Evolutionary conservation across 805 yeast genomes (phyloP).

Genomic region (Spathaspora girioi): DNA sequence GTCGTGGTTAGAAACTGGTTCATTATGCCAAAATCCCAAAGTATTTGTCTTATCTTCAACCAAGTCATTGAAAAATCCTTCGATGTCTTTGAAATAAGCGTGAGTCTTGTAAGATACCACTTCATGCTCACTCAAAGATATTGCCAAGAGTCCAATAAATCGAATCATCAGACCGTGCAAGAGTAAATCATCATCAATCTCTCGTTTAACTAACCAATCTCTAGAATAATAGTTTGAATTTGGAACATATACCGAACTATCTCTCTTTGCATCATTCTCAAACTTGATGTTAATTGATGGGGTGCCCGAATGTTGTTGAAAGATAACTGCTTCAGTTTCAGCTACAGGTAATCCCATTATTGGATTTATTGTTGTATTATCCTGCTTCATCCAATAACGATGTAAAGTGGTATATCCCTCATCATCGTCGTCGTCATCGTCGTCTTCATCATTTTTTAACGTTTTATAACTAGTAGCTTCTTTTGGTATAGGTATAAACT

Average conservation of each 20-base stretch:
- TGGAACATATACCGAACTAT: conserved; percentile 25
- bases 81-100: conserved; percentile 17
- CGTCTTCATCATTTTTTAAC: conserved; percentile 8
- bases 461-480: conserved; percentile 16
- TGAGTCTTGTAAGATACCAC: conserved; percentile 26
- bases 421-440: conserved; percentile 14
- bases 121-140: conserved; percentile 38
- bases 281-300: conserved; percentile 34
- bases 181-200: conserved; percentile 21
- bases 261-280: conserved; percentile 24
- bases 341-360: conserved; percentile 23
- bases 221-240: conserved; percentile 32
- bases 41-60: conserved; percentile 6
- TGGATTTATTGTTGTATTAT: conserved; percentile 27
- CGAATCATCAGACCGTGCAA: conserved; percentile 35
- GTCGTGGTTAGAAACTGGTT: conserved; percentile 13
- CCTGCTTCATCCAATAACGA: conserved; percentile 34
- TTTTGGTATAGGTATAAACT: conserved; percentile 29
- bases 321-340: conserved; percentile 24
- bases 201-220: conserved; percentile 26
- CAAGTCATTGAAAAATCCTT: conserved; percentile 15
- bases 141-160: conserved; percentile 31
- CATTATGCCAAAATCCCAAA: conserved; percentile 19
- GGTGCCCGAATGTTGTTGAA: conserved; percentile 25
- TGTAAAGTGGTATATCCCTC: conserved; percentile 24